Evolutionary conservation across 441 rosid genomes (phyloP), one percentile per base, ranked within the genome.

Genomic region (Melastoma candidum): DNA sequence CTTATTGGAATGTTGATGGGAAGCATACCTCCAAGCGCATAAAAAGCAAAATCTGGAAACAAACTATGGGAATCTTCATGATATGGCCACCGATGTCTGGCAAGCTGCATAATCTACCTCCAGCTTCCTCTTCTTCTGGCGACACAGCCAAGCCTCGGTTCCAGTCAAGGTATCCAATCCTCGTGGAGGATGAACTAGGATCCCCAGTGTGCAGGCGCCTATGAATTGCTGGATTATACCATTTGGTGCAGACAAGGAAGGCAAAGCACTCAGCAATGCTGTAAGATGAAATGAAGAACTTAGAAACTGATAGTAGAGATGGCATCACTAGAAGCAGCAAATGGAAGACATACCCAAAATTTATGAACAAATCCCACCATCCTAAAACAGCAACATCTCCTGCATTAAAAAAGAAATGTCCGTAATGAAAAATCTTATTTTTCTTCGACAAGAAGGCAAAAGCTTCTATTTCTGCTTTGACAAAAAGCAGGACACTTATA

Each of bases 351-450:
- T 77, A 80, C 84, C 90, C 84, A 11, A 72, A 82, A 59, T 79
- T 79, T 63, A 79, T 77, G 68, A 82, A 82, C 47, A 82, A 72
- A 68, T 79, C 89, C 89, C 89, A 82, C 89, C 85, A 82, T 61
- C 83, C 81, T 57, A 82, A 71, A 7, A 81, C 81, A 29, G 77
- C 75, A 51, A 82, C 78, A 49, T 77, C 85, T 65, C 89, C 89
- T 82, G 74, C 59, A 49, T 12, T 67, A 36, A 36, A 36, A 36
- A 9, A 6, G 8, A 36, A 36, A 36, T 9, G 8, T 36, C 6
- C 41, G 8, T 36, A 36, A 36, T 4, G 41, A 36, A 36, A 36
- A 36, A 4, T 9, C 41, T 36, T 36, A 4, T 4, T 36, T 36
- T 36, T 36, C 41, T 36, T 36, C 8, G 8, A 36, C 6, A 36